phyloP scores from a whole-genome alignment of 768 basidiomycete species.

The Pisolithus marmoratus region DNA sequence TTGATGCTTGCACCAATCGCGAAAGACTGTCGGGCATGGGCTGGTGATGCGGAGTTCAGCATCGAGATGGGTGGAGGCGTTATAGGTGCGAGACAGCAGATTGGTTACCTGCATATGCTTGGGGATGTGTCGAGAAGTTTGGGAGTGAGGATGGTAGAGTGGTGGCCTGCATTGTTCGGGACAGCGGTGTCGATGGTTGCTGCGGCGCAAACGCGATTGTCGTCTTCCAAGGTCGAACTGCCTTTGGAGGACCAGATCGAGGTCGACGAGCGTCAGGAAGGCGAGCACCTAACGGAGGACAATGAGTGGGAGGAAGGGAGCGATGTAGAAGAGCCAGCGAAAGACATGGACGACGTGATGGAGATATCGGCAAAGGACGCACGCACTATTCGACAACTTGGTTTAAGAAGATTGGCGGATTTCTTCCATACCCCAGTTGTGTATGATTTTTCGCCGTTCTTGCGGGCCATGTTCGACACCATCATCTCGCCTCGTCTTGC shows the following conservation, averaged over 20 bases:
- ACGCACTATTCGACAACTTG: conserved; percentile 72
- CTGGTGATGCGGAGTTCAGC: conserved; percentile 25
- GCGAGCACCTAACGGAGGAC: conserved; percentile 21
- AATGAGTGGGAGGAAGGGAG: conserved; percentile 35
- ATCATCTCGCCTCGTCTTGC: conserved; percentile 83
- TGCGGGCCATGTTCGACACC: conserved; percentile 57
- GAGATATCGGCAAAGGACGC: conserved; percentile 32
- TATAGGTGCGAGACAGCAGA: conserved; percentile 59
- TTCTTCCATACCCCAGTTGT: conserved; percentile 73
- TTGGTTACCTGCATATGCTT: conserved; percentile 81
- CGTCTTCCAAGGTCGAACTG: conserved; percentile 1
- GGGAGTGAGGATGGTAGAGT: conserved; percentile 58
- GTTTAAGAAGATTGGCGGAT: conserved; percentile 79
- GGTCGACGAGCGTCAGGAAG: conserved; percentile 16
- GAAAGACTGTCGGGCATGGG: conserved; percentile 21
- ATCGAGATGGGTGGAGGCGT: conserved; percentile 18
- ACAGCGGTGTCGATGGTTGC: conserved; percentile 61
- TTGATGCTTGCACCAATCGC: conserved; percentile 80
- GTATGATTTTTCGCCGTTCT: conserved; percentile 73
- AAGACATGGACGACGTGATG: conserved; percentile 25
- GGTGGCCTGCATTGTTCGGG: conserved; percentile 75
- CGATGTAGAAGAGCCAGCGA: conserved; percentile 31
- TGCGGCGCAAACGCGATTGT: conserved; percentile 57
- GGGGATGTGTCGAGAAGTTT: conserved; percentile 80
- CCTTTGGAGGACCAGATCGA: conserved; percentile 1